phyloP scores from a whole-genome alignment of 495 filamentous ascomycete genomes.

The Annulohypoxylon stygium region DNA sequence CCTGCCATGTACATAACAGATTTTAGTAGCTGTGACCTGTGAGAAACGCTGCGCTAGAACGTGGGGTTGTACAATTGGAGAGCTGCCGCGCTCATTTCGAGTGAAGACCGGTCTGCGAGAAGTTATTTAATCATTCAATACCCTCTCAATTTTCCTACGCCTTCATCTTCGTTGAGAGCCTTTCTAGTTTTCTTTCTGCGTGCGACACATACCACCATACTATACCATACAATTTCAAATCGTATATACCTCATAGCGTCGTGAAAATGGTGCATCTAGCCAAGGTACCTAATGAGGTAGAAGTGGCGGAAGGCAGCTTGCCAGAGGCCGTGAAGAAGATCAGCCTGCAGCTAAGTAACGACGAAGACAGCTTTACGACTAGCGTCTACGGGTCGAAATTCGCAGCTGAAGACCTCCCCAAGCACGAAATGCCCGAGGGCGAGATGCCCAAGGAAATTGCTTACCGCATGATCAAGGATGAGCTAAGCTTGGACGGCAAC shows the following conservation, averaged over 20 bases:
- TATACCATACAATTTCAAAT: not conserved
- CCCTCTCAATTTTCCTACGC: constrained; percentile 13
- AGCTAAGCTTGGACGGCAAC: constrained; percentile 89
- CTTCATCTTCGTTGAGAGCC: constrained; percentile 7
- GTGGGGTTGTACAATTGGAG: constrained; percentile 47
- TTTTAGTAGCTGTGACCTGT: constrained; percentile 30
- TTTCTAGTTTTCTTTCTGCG: constrained; percentile 9
- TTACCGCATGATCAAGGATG: constrained; percentile 95
- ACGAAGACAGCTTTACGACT: constrained; percentile 73
- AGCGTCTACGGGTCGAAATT: constrained; percentile 89
- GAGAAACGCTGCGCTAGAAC: constrained; percentile 43
- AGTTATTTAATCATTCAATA: constrained; percentile 31
- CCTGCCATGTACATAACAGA: constrained; percentile 10
- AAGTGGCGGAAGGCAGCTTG: constrained; percentile 60
- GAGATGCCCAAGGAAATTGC: constrained; percentile 93
- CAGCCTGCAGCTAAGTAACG: constrained; percentile 61
- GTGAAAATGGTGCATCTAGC: constrained; percentile 77
- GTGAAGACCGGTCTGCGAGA: constrained; percentile 2
- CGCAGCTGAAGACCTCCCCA: constrained; percentile 81
- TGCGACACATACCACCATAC: constrained; percentile 7
- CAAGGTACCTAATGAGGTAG: constrained; percentile 65
- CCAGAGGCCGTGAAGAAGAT: constrained; percentile 62
- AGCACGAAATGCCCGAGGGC: constrained; percentile 86
- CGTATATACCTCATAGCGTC: constrained; percentile 10
- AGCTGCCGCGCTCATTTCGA: constrained; percentile 7